Conservation (phyloP, 2,329 filamentous ascomycete genomes). For the Talaromyces funiculosus region DNA sequence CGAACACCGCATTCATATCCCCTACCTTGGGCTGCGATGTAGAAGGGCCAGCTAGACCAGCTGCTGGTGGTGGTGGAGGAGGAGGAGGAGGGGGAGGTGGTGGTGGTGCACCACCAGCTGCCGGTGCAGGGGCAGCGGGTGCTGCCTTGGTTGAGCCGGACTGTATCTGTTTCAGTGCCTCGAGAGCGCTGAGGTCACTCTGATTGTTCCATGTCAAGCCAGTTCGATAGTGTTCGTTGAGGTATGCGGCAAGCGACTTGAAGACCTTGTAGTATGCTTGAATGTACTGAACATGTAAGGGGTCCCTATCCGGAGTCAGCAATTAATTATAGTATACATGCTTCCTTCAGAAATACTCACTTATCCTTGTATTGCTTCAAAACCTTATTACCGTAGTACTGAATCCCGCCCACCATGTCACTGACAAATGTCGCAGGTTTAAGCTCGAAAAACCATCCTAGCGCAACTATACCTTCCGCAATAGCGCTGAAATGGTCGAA, state of each 20-base stretch:
- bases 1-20: constrained; percentile 84
- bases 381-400: constrained; percentile 93
- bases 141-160: constrained; percentile 27
- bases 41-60: constrained; percentile 32
- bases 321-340: not conserved
- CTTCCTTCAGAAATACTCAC: constrained; percentile 38
- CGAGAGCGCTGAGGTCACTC: constrained; percentile 65
- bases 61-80: constrained; percentile 46
- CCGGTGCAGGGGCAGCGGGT: constrained; percentile 5
- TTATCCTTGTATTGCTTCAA: constrained; percentile 84
- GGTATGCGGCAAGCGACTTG: constrained; percentile 73
- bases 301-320: constrained; percentile 53
- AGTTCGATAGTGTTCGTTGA: constrained; percentile 72
- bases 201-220: constrained; percentile 84
- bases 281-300: constrained; percentile 78
- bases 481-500: constrained; percentile 83
- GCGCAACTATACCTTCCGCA: constrained; percentile 78
- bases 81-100: constrained; percentile 34
- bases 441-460: constrained; percentile 84
- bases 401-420: constrained; percentile 73
- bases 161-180: constrained; percentile 58
- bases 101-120: constrained; percentile 19
- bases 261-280: constrained; percentile 90
- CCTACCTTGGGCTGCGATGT: constrained; percentile 34
- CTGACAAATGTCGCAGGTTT: constrained; percentile 82